phyloP scores from a whole-genome alignment of 257 asterid genomes.

The Nicotiana noctiflora region DNA sequence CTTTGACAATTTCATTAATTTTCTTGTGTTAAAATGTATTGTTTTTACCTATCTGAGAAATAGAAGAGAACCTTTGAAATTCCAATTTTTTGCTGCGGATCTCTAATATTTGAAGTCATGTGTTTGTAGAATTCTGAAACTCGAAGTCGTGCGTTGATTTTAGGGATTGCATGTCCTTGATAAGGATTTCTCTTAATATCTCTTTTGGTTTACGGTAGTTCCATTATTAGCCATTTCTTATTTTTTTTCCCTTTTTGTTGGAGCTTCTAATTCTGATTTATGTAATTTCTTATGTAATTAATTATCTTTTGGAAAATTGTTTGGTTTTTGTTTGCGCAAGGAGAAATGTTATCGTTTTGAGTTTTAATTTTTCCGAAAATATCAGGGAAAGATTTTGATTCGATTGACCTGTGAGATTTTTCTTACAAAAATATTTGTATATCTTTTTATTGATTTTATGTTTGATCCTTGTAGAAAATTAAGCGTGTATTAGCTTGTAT shows the following conservation, averaged over 20 bases:
- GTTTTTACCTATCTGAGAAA: too few relatives aligned
- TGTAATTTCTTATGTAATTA: background rate
- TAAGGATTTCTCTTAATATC: background rate
- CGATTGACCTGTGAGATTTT: background rate
- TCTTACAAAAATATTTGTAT: background rate
- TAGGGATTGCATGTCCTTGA: too few relatives aligned
- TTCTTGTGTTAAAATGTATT: too few relatives aligned
- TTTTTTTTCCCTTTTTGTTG: background rate
- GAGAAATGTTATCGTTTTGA: background rate
- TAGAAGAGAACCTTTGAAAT: too few relatives aligned
- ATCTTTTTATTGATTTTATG: background rate
- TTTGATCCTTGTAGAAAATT: background rate
- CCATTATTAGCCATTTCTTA: background rate
- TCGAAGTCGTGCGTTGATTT: too few relatives aligned
- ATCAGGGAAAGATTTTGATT: background rate
- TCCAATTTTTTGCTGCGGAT: too few relatives aligned
- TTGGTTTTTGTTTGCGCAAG: background rate
- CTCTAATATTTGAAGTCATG: too few relatives aligned
- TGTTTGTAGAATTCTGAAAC: too few relatives aligned
- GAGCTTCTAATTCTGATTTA: background rate
- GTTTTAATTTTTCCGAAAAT: background rate
- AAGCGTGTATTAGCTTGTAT: background rate
- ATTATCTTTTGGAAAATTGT: background rate
- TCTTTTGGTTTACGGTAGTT: background rate
- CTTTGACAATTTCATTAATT: too few relatives aligned